Evolutionary conservation across 1,284 basidiomycete species (phyloP).

Genomic region (Mrakiaceae sp.): DNA sequence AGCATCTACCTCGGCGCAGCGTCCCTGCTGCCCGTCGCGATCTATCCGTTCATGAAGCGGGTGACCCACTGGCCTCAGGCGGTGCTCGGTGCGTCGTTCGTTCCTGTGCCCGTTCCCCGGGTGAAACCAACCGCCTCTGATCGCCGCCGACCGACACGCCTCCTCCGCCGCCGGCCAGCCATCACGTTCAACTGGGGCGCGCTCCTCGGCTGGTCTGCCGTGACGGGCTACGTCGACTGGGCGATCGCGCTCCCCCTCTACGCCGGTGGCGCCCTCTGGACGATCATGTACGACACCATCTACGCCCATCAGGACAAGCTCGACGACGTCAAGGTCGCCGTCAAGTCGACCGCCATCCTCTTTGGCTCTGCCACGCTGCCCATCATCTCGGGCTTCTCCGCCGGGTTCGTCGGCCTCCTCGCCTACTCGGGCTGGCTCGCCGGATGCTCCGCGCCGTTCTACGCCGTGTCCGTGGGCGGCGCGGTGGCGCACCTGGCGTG

Average conservation of each 20-base stretch:
- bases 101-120: no score
- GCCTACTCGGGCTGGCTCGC: constrained; percentile 69
- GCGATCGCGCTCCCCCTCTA: constrained; percentile 75
- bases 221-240: constrained; percentile 76
- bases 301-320: constrained; percentile 98
- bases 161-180: constrained; percentile 53
- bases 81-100: constrained; percentile 59
- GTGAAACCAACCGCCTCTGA: no score
- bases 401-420: constrained; percentile 61
- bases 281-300: constrained; percentile 92
- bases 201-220: constrained; percentile 89
- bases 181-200: constrained; percentile 97
- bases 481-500: constrained; percentile 69
- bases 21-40: constrained; percentile 15
- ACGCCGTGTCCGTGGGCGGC: constrained; percentile 55
- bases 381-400: constrained; percentile 64
- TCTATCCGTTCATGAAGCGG: constrained; percentile 97
- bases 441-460: constrained; percentile 65
- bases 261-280: constrained; percentile 81
- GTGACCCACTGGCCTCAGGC: constrained; percentile 95
- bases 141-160: not conserved
- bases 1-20: not conserved
- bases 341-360: constrained; percentile 86
- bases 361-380: constrained; percentile 68
- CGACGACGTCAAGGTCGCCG: constrained; percentile 80